Base-by-base conservation (phyloP, 148 eudicot species). In the Amaranthus palmeri region DNA sequence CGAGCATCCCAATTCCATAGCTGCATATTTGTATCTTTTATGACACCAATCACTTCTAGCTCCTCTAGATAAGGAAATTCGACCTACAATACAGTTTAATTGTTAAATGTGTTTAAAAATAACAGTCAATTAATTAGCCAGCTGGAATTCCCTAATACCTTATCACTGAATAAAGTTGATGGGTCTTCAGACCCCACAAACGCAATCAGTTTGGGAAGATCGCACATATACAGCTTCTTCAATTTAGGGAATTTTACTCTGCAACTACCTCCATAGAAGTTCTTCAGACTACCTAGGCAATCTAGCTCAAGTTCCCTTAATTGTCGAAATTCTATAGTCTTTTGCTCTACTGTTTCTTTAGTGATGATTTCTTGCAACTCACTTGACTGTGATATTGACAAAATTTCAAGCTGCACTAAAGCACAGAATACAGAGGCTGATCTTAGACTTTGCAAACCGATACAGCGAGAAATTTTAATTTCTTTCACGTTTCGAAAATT, bases 41-140 rank as follows among this genome's bases (percentile, higher is more conserved):
- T 56, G 17, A 13, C 17, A 14, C 7, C 17, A 1, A 15, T 9
- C 60, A 56, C 18, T 14, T 13, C 3, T 2, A 56, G 17, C 4
- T 56, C 60, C 60, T 56, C 60, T 56, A 12, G 60, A 13, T 36
- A 56, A 9, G 60, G 60, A 56, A 56, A 56, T 56, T 56, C 60
- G 4, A 56, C 4, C 60, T 56, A 36, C 60, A 56, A 14, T 56
- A 25, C 1, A 25, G 0, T 25, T 25, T 25, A 1, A 5, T 0
- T 43, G 9, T 13, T 43, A 12, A 3, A 44, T 43, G 18, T 6
- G 8, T 25, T 12, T 43, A 9, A 46, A 44, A 0, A 61, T 61
- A 14, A 18, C 13, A 15, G 66, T 6, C 5, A 25, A 25, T 25
- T 25, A 25, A 25, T 25, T 25, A 25, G 36, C 36, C 36, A 25